phyloP scores from a whole-genome alignment of 257 asterid genomes.

The Echium plantagineum region DNA sequence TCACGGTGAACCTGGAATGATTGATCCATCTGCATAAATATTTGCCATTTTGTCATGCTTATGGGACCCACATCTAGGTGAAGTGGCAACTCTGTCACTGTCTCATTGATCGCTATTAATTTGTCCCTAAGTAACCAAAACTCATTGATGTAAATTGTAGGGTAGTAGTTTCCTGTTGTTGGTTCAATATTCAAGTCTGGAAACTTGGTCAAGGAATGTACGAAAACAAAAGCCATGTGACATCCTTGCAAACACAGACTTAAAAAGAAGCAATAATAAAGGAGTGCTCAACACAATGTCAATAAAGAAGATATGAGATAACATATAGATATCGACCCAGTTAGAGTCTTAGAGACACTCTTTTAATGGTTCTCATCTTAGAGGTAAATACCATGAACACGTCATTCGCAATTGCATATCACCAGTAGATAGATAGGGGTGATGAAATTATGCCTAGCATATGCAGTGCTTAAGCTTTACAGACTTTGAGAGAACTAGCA shows the following conservation, averaged over 20 bases:
- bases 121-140: constrained; percentile 93
- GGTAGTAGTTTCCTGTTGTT: constrained; percentile 74
- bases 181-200: constrained; percentile 65
- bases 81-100: constrained; percentile 70
- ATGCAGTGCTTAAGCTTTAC: no score
- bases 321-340: neutral
- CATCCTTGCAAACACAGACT: neutral
- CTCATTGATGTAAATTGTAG: constrained; percentile 80
- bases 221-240: constrained; percentile 1
- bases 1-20: constrained; percentile 88
- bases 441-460: no score
- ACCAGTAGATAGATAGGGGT: no score
- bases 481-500: no score
- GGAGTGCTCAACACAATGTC: neutral
- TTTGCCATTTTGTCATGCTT: constrained; percentile 98
- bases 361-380: no score
- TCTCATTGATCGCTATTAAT: constrained; percentile 60
- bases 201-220: constrained; percentile 41
- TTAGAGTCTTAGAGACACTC: no score
- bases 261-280: neutral
- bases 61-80: constrained; percentile 87
- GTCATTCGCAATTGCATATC: no score
- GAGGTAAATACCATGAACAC: no score
- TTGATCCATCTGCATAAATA: constrained; percentile 90
- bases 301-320: neutral